A percentile compares a stretch with the other conserved stretches of the same genome.
Evolutionary conservation across 179 eudicot species (phyloP).

Genomic region (Actinidia chinensis): DNA sequence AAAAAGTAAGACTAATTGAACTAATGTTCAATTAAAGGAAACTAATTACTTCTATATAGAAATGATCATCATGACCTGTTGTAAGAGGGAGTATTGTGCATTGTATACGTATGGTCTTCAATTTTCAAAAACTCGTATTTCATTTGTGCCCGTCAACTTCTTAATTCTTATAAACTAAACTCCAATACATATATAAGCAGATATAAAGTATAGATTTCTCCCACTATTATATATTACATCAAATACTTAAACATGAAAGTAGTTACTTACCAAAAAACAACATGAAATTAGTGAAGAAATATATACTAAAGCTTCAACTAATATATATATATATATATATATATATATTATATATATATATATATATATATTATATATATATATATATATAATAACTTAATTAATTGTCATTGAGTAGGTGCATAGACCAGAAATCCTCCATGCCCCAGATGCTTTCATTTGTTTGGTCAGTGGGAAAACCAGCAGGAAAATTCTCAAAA

Average conservation of each 20-base stretch:
- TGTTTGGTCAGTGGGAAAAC: slow-evolving; percentile 30
- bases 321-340: not conserved
- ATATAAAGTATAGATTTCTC: not conserved
- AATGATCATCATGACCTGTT: too few relatives aligned
- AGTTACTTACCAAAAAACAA: not conserved
- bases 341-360: not conserved
- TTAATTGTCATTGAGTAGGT: slow-evolving; percentile 40
- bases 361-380: not conserved
- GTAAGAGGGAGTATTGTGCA: too few relatives aligned
- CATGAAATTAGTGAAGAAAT: too few relatives aligned
- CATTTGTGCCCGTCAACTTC: too few relatives aligned
- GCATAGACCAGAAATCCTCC: slow-evolving; percentile 51
- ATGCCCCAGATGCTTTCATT: slow-evolving; percentile 38
- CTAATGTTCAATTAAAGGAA: too few relatives aligned
- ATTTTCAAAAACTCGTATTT: too few relatives aligned
- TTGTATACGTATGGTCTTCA: too few relatives aligned
- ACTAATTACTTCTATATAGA: too few relatives aligned
- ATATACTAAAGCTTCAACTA: not conserved
- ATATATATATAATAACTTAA: not conserved
- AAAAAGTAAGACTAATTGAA: too few relatives aligned
- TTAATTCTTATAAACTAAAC: too few relatives aligned
- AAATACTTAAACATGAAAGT: slow-evolving; percentile 10
- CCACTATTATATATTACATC: not conserved
- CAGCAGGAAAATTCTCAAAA: slow-evolving; percentile 18
- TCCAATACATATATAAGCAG: not conserved